These are phyloP conservation scores for Parastagonospora nodorum DNA, from an alignment of 2,329 filamentous ascomycete species.

Conservation along the genomic window DNA sequence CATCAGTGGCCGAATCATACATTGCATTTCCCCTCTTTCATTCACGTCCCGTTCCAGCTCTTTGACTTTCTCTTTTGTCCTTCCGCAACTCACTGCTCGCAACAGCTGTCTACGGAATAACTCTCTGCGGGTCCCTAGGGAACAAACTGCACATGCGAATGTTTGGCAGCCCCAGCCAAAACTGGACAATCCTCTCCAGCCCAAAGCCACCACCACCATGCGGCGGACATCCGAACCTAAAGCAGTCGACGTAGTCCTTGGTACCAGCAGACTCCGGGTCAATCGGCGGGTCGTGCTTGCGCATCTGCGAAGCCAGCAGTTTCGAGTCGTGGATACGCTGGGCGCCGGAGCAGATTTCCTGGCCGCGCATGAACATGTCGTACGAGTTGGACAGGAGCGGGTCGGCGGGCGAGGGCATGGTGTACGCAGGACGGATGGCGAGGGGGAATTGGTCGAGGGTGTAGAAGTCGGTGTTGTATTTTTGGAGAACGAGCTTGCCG, in stretches of 20 bases:
- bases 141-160: conserved; percentile 66
- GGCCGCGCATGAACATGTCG: conserved; percentile 73
- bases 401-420: conserved; percentile 66
- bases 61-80: background rate
- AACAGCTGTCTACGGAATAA: conserved; percentile 46
- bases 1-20: background rate
- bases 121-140: conserved; percentile 65
- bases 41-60: background rate
- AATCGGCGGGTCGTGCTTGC: conserved; percentile 59
- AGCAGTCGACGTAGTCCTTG: conserved; percentile 67
- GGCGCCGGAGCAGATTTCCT: conserved; percentile 70
- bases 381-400: conserved; percentile 64
- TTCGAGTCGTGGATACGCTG: conserved; percentile 69
- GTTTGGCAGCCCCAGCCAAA: conserved; percentile 69
- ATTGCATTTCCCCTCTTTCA: background rate
- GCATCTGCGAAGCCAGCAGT: conserved; percentile 63
- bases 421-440: conserved; percentile 87
- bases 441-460: conserved; percentile 96
- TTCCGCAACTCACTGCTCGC: too few relatives aligned
- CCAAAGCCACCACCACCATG: conserved; percentile 70
- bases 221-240: conserved; percentile 67
- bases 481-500: conserved; percentile 81
- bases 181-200: conserved; percentile 69
- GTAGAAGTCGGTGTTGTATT: conserved; percentile 96
- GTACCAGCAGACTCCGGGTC: conserved; percentile 64